These are phyloP conservation scores for Blastobotrys illinoisensis DNA, from an alignment of 1,139 yeast genomes.

Conservation along the genomic window DNA sequence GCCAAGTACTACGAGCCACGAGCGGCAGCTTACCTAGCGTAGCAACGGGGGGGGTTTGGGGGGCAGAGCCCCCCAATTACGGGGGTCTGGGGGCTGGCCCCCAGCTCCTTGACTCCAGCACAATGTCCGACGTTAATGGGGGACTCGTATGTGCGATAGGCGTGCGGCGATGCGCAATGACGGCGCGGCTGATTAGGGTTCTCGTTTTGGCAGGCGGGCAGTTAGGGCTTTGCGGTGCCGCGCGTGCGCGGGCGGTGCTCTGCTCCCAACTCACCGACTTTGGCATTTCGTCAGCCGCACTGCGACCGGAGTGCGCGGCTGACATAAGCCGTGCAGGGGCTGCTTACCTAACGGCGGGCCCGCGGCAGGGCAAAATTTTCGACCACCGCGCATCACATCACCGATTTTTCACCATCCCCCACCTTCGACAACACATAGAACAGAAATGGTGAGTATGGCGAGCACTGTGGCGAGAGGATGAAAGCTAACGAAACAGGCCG, in stretches of 20 bases:
- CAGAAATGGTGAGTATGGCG: neutral
- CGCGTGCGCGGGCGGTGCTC: neutral
- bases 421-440: neutral
- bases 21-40: no score
- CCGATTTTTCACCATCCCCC: neutral
- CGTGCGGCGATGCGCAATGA: neutral
- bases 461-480: neutral
- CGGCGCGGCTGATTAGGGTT: neutral
- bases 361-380: neutral
- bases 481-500: constrained; percentile 8
- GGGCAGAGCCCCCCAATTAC: neutral
- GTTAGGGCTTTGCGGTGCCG: neutral
- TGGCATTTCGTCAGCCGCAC: no score
- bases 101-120: no score
- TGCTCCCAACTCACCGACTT: neutral
- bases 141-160: no score
- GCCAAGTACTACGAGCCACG: no score
- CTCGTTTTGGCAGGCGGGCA: neutral
- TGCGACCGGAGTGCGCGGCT: neutral
- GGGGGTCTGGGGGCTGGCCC: neutral
- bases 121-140: no score
- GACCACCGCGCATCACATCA: neutral
- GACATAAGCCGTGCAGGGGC: neutral
- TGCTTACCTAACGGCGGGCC: neutral
- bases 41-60: no score